A percentile compares a stretch with the other conserved stretches of the same genome.
These are phyloP conservation scores for Agrocybe praecox DNA, from an alignment of 768 basidiomycete species.

Conservation along the genomic window DNA sequence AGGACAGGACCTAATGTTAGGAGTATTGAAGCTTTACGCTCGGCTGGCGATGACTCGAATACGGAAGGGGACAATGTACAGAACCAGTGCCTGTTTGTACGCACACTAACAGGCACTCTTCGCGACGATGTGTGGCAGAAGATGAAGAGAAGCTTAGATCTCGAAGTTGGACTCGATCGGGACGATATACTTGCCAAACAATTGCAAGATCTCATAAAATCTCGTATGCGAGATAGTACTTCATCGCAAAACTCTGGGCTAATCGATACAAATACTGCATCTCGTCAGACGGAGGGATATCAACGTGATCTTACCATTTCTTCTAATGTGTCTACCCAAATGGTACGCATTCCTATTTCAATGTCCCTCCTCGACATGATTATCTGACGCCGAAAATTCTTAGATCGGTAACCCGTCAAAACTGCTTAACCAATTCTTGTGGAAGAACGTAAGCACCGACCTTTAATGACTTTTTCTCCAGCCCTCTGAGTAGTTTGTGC, in stretches of 20 bases:
- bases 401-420: slow-evolving; percentile 2
- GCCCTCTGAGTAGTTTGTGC: neutral
- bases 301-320: too few species aligned
- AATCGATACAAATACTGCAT: too few species aligned
- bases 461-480: neutral
- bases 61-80: neutral
- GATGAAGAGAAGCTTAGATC: neutral
- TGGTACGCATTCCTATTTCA: neutral
- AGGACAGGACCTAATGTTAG: slow-evolving; percentile 1
- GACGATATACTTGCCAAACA: neutral
- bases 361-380: neutral
- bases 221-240: too few species aligned
- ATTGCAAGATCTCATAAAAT: too few species aligned
- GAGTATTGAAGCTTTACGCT: neutral
- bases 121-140: slow-evolving; percentile 2
- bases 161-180: neutral
- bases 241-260: too few species aligned
- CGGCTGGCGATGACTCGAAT: neutral
- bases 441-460: neutral
- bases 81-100: neutral
- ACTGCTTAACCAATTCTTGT: neutral
- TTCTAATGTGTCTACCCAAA: neutral
- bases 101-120: slow-evolving; percentile 8
- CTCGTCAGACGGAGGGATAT: too few species aligned
- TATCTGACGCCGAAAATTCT: neutral